Conservation (phyloP, 1,284 basidiomycete species). For the Melampsora occidentalis region DNA sequence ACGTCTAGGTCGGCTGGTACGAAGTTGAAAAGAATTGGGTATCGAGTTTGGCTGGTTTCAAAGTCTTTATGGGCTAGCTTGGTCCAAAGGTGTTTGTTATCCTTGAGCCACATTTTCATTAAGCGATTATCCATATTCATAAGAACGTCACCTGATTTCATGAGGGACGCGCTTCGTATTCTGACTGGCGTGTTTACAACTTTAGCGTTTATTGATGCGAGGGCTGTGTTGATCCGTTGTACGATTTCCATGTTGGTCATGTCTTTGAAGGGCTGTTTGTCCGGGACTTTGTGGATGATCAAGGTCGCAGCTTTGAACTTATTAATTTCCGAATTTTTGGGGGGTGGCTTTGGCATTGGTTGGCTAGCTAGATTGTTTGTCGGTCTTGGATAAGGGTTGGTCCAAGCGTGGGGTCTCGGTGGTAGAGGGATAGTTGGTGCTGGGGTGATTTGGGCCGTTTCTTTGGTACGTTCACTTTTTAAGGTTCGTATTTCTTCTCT, state of each 20-base stretch:
- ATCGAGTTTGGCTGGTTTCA: not conserved
- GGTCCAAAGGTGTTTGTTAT: constrained; percentile 16
- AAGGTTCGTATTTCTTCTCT: too few species aligned
- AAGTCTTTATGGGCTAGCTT: not conserved
- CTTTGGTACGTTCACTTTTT: too few species aligned
- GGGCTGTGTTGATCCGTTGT: not conserved
- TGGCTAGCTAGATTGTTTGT: too few species aligned
- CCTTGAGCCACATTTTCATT: not conserved
- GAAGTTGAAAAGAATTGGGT: not conserved
- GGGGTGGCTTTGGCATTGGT: too few species aligned
- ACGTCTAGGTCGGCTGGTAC: not conserved
- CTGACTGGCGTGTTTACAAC: not conserved
- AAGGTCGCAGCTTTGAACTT: too few species aligned
- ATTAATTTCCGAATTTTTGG: too few species aligned
- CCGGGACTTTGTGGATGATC: not conserved
- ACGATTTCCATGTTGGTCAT: not conserved
- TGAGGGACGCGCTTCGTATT: not conserved
- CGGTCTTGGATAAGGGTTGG: too few species aligned
- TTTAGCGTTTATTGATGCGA: not conserved
- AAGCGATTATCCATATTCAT: not conserved
- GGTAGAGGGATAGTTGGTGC: too few species aligned
- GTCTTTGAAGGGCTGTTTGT: not conserved
- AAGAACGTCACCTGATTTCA: constrained; percentile 9
- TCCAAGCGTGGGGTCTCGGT: too few species aligned
- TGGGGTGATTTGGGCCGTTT: too few species aligned